Base-by-base conservation (phyloP, 176 grass and related monocot genomes). In the Eremochloa ophiuroides region DNA sequence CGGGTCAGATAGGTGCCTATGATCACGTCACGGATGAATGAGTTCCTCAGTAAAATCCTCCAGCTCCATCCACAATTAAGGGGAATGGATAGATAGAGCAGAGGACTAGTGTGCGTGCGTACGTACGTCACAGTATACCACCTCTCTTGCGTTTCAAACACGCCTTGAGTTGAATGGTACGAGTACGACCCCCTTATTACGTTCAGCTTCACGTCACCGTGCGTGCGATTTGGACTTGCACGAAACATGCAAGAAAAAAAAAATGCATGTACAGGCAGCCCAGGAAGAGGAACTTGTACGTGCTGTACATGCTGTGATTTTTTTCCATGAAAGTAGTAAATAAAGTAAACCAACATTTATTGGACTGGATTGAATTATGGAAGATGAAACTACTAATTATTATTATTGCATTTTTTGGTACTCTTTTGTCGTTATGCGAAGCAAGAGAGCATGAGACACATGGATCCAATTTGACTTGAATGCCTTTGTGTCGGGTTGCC, bases 391-490 rank as follows among this genome's bases (percentile, higher is more conserved):
- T 48, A 48, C 2, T 48, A 48, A 50, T 50, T 20, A 18, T 50
- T 50, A n/a, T n/a, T n/a, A n/a, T n/a, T n/a, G 51, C 51, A 23
- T 23, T 23, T 56, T 75, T 51, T 46, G 43, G 33, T 63, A 41
- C 53, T 14, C 29, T 6, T 71, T 71, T n/a, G 65, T 85, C 55
- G 74, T 44, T 26, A 62, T n/a, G 29, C 46, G 51, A 56, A 28
- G 26, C 14, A 46, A 13, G 22, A 61, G 53, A 25, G 16, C 10
- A 55, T 4, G 23, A 9, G 50, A 53, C 83, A 48, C 83, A 62
- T 78, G 83, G 53, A 78, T 48, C 41, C 83, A 63, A 11, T 79
- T 42, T 64, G 56, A 40, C 67, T 79, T 73, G 83, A 85, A 79
- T 73, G 83, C n/a, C 33, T 48, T 48, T n/a, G 25, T 71, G 75